Evolutionary conservation across 2,329 filamentous ascomycete species (phyloP), one percentile per base, ranked within the genome.

Genomic region (Exophiala mesophila): DNA sequence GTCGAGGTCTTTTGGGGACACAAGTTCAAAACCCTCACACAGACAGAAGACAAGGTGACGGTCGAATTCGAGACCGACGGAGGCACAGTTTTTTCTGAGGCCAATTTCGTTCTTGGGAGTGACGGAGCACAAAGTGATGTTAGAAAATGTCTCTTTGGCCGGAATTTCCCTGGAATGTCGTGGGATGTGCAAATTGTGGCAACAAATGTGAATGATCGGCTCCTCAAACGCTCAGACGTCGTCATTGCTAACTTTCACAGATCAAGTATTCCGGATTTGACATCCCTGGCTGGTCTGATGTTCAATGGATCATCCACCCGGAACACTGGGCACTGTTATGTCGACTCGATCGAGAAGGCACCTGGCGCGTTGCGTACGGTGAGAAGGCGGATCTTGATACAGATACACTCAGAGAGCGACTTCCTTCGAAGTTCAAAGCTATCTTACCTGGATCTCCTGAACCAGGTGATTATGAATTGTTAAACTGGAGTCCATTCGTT

Each of bases 291-390:
- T 42, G 21, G 9, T 8, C 10, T 7, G 39, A 42, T 31, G 30
- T 38, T n/a, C 34, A 42, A 56, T 80, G 80, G 57, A 74, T 79
- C 49, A 67, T 81, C 23, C 70, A 82, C 49, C 78, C 77, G 0
- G 71, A 75, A 15, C 67, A 82, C 53, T 81, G 76, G 59, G 66
- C 76, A 63, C 78, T 82, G 76, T 75, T 74, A 2, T 77, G 77
- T 2, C 72, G 68, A 33, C 74, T 82, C 47, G 34, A 36, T 21
- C 8, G 61, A 2, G 76, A 80, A 37, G 76, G 76, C 1, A 59
- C 82, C 10, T 82, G 78, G 65, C 72, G 78, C 12, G 73, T 82
- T 21, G 78, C 78, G 0, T 82, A 82, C 52, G 77, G 77, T 40
- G 24, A 8, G 24, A 8, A 8, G 8, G 8, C n/a, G 8, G 79